Percentiles rank a stretch among this genome's conserved stretches.
Evolutionary conservation across 78 protist genomes (phyloP).

Genomic region (Speleostelium caveatum): DNA sequence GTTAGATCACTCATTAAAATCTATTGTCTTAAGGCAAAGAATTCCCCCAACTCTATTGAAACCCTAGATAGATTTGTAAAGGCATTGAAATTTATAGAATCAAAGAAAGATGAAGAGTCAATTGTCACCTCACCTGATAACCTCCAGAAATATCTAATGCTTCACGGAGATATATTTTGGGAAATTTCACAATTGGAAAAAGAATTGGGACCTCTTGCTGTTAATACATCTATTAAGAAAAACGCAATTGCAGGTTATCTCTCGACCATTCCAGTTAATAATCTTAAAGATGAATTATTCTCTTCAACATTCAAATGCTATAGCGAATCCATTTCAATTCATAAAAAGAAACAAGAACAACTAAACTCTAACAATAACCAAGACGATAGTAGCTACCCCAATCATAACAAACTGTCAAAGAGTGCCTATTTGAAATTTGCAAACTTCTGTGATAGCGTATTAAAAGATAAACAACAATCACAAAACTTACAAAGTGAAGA

Average conservation of each 20-base stretch:
- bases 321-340: conserved; percentile 41
- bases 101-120: conserved; percentile 68
- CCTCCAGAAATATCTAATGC: conserved; percentile 23
- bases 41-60: conserved; percentile 25
- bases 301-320: conserved; percentile 27
- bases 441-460: conserved; percentile 65
- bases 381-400: not conserved
- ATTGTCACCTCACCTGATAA: conserved; percentile 5
- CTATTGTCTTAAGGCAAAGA: conserved; percentile 71
- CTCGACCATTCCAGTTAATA: not conserved
- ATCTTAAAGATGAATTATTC: conserved; percentile 40
- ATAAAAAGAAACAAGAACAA: not conserved
- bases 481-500: not conserved
- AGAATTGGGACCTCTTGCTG: conserved; percentile 23
- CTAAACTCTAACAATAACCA: not conserved
- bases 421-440: conserved; percentile 76
- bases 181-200: conserved; percentile 58
- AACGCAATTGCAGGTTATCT: not conserved
- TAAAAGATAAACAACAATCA: conserved; percentile 43
- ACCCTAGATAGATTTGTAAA: conserved; percentile 75
- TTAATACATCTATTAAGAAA: conserved; percentile 31
- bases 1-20: conserved; percentile 78
- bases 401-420: not conserved
- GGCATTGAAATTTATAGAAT: conserved; percentile 70
- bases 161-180: conserved; percentile 79